These are phyloP conservation scores for Colletotrichum spaethianum DNA, from an alignment of 2,329 filamentous ascomycete species.

Conservation along the genomic window DNA sequence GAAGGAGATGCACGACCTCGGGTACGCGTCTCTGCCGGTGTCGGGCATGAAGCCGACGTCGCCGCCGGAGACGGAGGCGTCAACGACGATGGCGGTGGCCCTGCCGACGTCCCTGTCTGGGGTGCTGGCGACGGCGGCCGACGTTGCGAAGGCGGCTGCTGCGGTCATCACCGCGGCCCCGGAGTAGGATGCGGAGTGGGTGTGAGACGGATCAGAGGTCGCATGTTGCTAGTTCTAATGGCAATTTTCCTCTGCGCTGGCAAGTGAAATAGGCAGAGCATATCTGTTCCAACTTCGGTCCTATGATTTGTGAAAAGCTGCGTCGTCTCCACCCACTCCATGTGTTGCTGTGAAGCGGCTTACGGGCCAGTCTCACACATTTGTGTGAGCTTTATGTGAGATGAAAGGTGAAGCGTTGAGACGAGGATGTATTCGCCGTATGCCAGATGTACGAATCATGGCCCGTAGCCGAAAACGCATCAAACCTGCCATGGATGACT, in stretches of 20 bases:
- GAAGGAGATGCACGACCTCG: constrained; percentile 7
- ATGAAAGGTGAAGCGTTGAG: too few species aligned
- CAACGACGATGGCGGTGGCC: constrained; percentile 2
- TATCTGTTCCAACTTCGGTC: too few species aligned
- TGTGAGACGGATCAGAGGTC: constrained; percentile 3
- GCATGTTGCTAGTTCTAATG: constrained; percentile 11
- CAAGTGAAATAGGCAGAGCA: neutral
- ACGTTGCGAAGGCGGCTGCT: constrained; percentile 6
- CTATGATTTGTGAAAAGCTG: too few species aligned
- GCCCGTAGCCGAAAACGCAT: too few species aligned
- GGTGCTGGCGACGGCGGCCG: constrained; percentile 7
- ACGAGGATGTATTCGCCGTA: too few species aligned
- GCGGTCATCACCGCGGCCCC: constrained; percentile 8
- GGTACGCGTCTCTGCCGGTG: constrained; percentile 9
- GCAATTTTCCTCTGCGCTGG: neutral
- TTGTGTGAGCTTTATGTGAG: too few species aligned
- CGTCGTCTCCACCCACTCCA: too few species aligned
- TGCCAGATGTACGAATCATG: too few species aligned
- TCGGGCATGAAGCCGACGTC: constrained; percentile 7
- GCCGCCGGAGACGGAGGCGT: constrained; percentile 9
- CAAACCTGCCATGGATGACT: too few species aligned
- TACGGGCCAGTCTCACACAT: too few species aligned
- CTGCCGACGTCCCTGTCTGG: constrained; percentile 6
- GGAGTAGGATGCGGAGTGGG: constrained; percentile 7
- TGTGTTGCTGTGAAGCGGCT: too few species aligned